These are phyloP conservation scores for Cerrena zonata DNA, from an alignment of 1,284 basidiomycete species.

Conservation along the genomic window DNA sequence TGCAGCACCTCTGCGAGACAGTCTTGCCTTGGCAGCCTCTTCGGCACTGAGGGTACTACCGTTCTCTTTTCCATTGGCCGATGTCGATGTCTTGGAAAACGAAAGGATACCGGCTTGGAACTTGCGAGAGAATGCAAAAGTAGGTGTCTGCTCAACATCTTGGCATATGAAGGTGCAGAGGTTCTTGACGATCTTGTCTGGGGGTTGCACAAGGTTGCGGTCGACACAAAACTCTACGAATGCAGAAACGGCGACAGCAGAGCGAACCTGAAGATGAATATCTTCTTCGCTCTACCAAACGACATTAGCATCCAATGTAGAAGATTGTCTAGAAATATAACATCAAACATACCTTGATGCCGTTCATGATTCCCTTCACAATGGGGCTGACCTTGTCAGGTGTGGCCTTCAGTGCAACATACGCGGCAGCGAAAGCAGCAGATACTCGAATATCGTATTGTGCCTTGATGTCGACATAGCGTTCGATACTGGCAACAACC, in stretches of 20 bases:
- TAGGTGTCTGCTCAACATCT: constrained; percentile 83
- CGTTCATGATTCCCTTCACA: constrained; percentile 96
- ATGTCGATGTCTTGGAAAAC: constrained; percentile 43
- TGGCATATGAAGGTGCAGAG: constrained; percentile 95
- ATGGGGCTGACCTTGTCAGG: constrained; percentile 94
- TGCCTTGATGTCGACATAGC: constrained; percentile 79
- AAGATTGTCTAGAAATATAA: neutral
- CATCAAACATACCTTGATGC: constrained; percentile 72
- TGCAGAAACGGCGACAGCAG: constrained; percentile 80
- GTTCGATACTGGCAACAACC: constrained; percentile 73
- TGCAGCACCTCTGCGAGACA: constrained; percentile 79
- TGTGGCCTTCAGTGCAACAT: constrained; percentile 78
- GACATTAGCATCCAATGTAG: constrained; percentile 11
- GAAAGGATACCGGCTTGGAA: constrained; percentile 74
- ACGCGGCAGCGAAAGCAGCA: constrained; percentile 85
- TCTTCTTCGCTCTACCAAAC: constrained; percentile 91
- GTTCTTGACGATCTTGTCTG: constrained; percentile 95
- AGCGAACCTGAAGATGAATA: constrained; percentile 82
- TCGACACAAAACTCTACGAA: constrained; percentile 84
- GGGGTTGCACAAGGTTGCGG: constrained; percentile 57
- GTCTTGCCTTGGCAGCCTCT: constrained; percentile 47
- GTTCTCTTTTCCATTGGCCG: constrained; percentile 40
- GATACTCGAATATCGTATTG: constrained; percentile 85
- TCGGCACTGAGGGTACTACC: constrained; percentile 34
- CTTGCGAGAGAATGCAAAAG: constrained; percentile 69